Evolutionary conservation across 2,329 filamentous ascomycete species (phyloP).

Genomic region (Cercospora citrullina): DNA sequence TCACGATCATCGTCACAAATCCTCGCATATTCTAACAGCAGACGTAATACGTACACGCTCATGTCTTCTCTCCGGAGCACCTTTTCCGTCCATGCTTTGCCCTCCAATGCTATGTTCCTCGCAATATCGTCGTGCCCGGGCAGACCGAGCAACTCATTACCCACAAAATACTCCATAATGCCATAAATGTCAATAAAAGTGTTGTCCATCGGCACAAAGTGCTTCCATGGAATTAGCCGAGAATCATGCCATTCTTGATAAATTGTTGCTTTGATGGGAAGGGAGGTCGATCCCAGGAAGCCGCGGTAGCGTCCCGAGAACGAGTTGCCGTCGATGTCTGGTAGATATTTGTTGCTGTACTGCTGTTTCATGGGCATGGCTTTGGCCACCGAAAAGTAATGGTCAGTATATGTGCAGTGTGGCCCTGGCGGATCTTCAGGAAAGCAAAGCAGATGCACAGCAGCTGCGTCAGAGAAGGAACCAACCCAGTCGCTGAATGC

Average conservation of each 20-base stretch:
- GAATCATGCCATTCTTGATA: slow-evolving; percentile 43
- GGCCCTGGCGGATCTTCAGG: slow-evolving; percentile 38
- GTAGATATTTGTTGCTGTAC: slow-evolving; percentile 63
- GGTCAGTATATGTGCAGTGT: slow-evolving; percentile 51
- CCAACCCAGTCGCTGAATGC: slow-evolving; percentile 45
- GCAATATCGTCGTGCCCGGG: slow-evolving; percentile 57
- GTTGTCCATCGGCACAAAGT: slow-evolving; percentile 40
- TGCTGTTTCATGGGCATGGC: slow-evolving; percentile 43
- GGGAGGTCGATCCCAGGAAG: slow-evolving; percentile 30
- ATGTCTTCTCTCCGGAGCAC: slow-evolving; percentile 71
- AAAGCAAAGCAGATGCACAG: slow-evolving; percentile 49
- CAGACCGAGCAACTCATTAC: slow-evolving; percentile 40
- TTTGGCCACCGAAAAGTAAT: slow-evolving; percentile 41
- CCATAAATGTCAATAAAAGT: slow-evolving; percentile 34
- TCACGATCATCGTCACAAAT: slow-evolving; percentile 47
- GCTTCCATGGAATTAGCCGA: slow-evolving; percentile 40
- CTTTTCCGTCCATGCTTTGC: slow-evolving; percentile 67
- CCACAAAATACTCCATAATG: slow-evolving; percentile 56
- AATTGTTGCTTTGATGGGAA: slow-evolving; percentile 41
- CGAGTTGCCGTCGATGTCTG: slow-evolving; percentile 70
- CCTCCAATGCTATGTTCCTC: slow-evolving; percentile 63
- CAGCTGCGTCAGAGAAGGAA: slow-evolving; percentile 44
- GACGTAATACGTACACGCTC: slow-evolving; percentile 75
- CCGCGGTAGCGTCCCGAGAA: slow-evolving; percentile 42
- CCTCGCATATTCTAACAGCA: slow-evolving; percentile 52